Evolutionary conservation across 768 basidiomycete genomes (phyloP).

Genomic region (Boletales sp.): DNA sequence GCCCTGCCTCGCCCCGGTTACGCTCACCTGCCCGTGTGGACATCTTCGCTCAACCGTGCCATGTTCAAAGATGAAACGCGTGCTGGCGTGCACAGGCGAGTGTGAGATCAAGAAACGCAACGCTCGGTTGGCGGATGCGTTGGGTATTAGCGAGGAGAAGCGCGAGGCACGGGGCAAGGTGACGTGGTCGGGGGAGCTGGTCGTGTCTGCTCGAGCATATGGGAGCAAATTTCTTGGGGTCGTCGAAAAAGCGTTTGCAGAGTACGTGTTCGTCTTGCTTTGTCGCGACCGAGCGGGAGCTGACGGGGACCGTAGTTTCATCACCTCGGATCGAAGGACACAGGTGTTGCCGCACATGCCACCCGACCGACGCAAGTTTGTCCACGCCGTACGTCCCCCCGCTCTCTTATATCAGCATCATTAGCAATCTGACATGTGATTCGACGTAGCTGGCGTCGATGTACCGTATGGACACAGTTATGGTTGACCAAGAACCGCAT

Average conservation of each 20-base stretch:
- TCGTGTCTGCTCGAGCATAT: slow-evolving; percentile 48
- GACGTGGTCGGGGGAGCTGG: slow-evolving; percentile 61
- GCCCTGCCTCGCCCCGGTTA: slow-evolving; percentile 67
- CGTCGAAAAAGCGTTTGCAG: slow-evolving; percentile 80
- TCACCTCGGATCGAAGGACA: slow-evolving; percentile 59
- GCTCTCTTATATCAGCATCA: background rate
- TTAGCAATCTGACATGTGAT: background rate
- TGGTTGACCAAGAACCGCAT: slow-evolving; percentile 91
- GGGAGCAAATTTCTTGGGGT: slow-evolving; percentile 60
- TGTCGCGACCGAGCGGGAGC: background rate
- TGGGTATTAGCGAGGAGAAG: slow-evolving; percentile 70
- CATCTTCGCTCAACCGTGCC: slow-evolving; percentile 68
- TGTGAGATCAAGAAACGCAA: slow-evolving; percentile 86
- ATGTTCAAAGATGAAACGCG: slow-evolving; percentile 53
- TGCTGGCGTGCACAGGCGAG: slow-evolving; percentile 75
- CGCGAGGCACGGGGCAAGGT: slow-evolving; percentile 36
- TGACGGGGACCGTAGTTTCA: slow-evolving; percentile 41
- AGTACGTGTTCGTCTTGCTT: slow-evolving; percentile 46
- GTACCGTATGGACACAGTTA: slow-evolving; percentile 80
- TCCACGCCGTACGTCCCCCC: slow-evolving; percentile 55
- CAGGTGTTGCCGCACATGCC: slow-evolving; percentile 84
- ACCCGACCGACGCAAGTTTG: slow-evolving; percentile 76
- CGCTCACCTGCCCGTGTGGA: slow-evolving; percentile 78
- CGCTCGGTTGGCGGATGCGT: slow-evolving; percentile 81
- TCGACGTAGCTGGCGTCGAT: slow-evolving; percentile 58